Conservation (phyloP, 495 filamentous ascomycete species). For the Viridothelium virens region DNA sequence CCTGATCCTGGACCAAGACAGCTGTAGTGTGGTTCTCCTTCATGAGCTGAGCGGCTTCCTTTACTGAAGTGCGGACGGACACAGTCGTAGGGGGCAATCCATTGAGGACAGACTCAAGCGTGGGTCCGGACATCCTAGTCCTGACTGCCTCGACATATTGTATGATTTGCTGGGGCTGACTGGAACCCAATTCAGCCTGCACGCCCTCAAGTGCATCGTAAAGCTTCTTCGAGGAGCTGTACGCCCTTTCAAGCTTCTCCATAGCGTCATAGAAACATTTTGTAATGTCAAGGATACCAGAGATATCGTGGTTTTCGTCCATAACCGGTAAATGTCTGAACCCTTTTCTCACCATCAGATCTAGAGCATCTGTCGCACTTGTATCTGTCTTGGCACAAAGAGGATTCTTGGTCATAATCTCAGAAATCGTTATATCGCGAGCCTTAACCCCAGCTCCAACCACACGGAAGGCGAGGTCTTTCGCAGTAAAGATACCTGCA, state of each 20-base stretch:
- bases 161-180: slow-evolving; percentile 95
- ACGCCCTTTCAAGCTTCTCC: slow-evolving; percentile 97
- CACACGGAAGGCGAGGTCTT: slow-evolving; percentile 95
- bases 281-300: slow-evolving; percentile 95
- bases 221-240: slow-evolving; percentile 88
- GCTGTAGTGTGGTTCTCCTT: slow-evolving; percentile 98
- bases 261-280: slow-evolving; percentile 99
- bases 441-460: slow-evolving; percentile 91
- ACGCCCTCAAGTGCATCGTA: slow-evolving; percentile 98
- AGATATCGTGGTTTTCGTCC: slow-evolving; percentile 99
- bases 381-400: slow-evolving; percentile 95
- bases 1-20: slow-evolving; percentile 91
- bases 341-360: slow-evolving; percentile 96
- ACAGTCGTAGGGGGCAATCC: slow-evolving; percentile 89
- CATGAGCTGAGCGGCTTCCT: slow-evolving; percentile 89
- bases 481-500: slow-evolving; percentile 96
- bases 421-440: slow-evolving; percentile 79
- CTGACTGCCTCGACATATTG: slow-evolving; percentile 95
- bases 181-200: slow-evolving; percentile 94
- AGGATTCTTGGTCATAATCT: slow-evolving; percentile 99
- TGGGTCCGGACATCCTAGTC: slow-evolving; percentile 95
- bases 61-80: slow-evolving; percentile 89
- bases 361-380: slow-evolving; percentile 91
- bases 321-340: slow-evolving; percentile 97
- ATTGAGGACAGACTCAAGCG: slow-evolving; percentile 86